These are phyloP conservation scores for Rhodotorula sp. DNA, from an alignment of 1,284 basidiomycete species.

Conservation along the genomic window DNA sequence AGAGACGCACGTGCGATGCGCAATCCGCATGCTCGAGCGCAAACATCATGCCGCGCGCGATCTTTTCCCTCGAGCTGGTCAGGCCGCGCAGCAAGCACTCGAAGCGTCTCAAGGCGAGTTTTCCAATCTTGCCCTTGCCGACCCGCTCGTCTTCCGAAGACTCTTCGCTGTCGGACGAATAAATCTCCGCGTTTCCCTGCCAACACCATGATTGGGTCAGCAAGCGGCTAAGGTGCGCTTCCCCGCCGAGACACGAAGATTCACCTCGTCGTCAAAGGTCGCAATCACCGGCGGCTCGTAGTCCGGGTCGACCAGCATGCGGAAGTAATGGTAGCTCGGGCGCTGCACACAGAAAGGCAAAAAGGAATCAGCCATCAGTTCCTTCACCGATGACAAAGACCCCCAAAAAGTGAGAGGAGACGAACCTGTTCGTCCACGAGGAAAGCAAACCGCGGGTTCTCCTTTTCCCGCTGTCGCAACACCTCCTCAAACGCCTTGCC, in stretches of 20 bases:
- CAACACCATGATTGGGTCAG: background rate
- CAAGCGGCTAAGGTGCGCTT: too few relatives aligned
- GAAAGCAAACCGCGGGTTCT: constrained; percentile 80
- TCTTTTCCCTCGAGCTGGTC: constrained; percentile 80
- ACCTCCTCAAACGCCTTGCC: constrained; percentile 73
- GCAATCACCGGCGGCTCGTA: constrained; percentile 59
- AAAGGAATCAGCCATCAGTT: background rate
- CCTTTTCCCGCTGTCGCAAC: constrained; percentile 70
- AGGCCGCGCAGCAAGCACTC: constrained; percentile 85
- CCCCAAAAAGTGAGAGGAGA: background rate
- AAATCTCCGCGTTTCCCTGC: constrained; percentile 85
- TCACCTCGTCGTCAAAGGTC: constrained; percentile 81
- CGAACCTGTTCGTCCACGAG: constrained; percentile 67
- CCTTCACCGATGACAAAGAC: background rate
- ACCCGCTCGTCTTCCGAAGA: constrained; percentile 77
- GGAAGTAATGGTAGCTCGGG: constrained; percentile 77
- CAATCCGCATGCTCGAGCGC: constrained; percentile 92
- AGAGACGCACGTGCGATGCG: constrained; percentile 52
- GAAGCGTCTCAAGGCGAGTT: constrained; percentile 74
- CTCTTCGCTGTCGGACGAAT: constrained; percentile 92
- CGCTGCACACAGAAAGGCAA: constrained; percentile 56
- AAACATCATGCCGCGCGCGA: constrained; percentile 93
- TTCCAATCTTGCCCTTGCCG: constrained; percentile 59
- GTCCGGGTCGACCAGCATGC: constrained; percentile 66
- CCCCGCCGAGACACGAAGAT: constrained; percentile 38